Conservation (phyloP, 106 monocot species). For the Allium cepa region DNA sequence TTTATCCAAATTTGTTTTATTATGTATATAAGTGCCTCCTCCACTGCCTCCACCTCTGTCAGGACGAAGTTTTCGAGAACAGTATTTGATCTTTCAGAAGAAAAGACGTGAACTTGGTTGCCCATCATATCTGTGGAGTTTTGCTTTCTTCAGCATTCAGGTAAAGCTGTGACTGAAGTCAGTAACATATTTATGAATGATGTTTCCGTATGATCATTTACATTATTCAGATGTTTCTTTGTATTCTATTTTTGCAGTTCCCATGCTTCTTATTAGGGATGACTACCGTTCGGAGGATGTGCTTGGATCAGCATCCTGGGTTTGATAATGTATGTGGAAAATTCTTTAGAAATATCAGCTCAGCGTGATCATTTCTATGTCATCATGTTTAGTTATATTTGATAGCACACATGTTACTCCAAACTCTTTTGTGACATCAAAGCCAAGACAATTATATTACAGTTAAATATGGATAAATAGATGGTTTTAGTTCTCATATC, state of each 20-base stretch:
- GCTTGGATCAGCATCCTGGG: constrained; percentile 72
- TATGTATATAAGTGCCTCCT: constrained; percentile 76
- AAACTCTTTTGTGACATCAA: no score
- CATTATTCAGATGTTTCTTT: not conserved
- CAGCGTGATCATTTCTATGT: no score
- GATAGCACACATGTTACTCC: no score
- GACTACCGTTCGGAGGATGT: constrained; percentile 89
- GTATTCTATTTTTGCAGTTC: constrained; percentile 45
- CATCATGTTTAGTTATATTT: no score
- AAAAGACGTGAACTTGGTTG: constrained; percentile 69
- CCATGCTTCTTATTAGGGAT: constrained; percentile 89
- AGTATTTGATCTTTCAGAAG: constrained; percentile 52
- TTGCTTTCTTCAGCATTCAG: constrained; percentile 61
- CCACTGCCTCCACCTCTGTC: constrained; percentile 69
- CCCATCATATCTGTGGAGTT: constrained; percentile 81
- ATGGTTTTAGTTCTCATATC: no score
- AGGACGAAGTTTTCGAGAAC: constrained; percentile 56
- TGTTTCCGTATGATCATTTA: not conserved
- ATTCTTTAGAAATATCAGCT: constrained; percentile 1
- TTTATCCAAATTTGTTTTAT: constrained; percentile 17
- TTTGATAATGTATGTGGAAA: constrained; percentile 68
- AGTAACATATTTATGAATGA: not conserved
- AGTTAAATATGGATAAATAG: no score
- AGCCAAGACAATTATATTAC: no score
- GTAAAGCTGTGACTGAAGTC: constrained; percentile 14